Evolutionary conservation across 2,329 filamentous ascomycete genomes (phyloP).

Genomic region (Diplodia sapinea): DNA sequence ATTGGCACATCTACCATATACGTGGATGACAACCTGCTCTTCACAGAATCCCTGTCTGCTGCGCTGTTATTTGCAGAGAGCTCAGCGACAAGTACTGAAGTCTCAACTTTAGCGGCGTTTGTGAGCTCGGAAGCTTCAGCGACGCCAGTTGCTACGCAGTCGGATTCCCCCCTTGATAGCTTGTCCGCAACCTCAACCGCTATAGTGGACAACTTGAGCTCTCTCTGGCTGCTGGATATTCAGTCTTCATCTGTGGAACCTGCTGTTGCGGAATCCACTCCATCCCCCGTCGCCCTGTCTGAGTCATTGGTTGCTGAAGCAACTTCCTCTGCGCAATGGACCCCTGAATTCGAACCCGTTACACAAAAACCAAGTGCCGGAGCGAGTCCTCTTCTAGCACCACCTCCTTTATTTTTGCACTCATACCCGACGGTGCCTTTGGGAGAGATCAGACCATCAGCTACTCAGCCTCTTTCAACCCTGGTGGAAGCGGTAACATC

Average conservation of each 20-base stretch:
- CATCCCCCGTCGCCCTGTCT: not conserved
- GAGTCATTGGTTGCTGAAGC: not conserved
- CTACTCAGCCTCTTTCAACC: not conserved
- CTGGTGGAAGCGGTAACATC: not conserved
- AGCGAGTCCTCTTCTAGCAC: not conserved
- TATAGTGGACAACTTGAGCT: not conserved
- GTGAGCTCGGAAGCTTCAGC: not conserved
- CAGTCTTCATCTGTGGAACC: not conserved
- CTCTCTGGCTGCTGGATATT: not conserved
- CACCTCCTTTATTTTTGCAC: not conserved
- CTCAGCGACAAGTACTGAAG: not conserved
- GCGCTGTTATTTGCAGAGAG: not conserved
- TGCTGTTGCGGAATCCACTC: not conserved
- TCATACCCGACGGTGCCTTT: not conserved
- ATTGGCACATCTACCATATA: constrained; percentile 20
- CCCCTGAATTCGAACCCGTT: not conserved
- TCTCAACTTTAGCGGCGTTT: not conserved
- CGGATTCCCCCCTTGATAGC: not conserved
- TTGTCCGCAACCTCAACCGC: not conserved
- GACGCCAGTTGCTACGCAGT: not conserved
- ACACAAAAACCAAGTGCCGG: not conserved
- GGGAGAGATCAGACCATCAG: not conserved
- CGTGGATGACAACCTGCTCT: not conserved
- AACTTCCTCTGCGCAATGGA: not conserved
- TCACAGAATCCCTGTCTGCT: not conserved